Percentiles rank a stretch among this genome's conserved stretches.
These are phyloP conservation scores for Trichoderma hamatum DNA, from an alignment of 2,329 filamentous ascomycete species.

Conservation along the genomic window DNA sequence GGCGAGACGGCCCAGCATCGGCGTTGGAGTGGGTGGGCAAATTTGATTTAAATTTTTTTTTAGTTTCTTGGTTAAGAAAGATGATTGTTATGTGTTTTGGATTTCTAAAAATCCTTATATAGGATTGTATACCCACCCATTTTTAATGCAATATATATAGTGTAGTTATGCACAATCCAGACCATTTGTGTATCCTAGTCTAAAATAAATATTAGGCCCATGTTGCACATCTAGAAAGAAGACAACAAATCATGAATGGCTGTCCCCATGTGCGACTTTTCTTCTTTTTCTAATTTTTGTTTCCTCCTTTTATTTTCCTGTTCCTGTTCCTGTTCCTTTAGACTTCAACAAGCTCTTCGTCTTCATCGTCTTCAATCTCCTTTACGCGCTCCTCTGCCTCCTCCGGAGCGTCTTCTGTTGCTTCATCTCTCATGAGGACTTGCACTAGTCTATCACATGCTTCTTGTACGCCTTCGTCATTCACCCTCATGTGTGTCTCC, in stretches of 20 bases:
- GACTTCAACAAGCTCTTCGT: constrained; percentile 59
- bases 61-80: neutral
- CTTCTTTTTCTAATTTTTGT: neutral
- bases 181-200: neutral
- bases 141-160: neutral
- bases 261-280: neutral
- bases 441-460: constrained; percentile 89
- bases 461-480: constrained; percentile 79
- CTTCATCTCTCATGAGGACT: constrained; percentile 81
- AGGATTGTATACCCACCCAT: constrained; percentile 14
- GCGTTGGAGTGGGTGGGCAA: constrained; percentile 30
- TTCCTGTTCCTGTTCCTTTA: constrained; percentile 35
- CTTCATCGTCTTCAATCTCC: constrained; percentile 53
- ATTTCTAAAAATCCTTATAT: constrained; percentile 2
- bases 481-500: constrained; percentile 77
- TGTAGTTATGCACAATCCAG: neutral
- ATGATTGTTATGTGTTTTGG: neutral
- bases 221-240: neutral
- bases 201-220: neutral
- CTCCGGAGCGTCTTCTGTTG: constrained; percentile 45
- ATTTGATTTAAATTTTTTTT: neutral
- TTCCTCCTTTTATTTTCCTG: neutral
- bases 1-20: constrained; percentile 11
- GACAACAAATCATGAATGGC: neutral
- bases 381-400: constrained; percentile 51